phyloP scores from a whole-genome alignment of 2,329 filamentous ascomycete genomes.

The Raffaelea deltoideospora region DNA sequence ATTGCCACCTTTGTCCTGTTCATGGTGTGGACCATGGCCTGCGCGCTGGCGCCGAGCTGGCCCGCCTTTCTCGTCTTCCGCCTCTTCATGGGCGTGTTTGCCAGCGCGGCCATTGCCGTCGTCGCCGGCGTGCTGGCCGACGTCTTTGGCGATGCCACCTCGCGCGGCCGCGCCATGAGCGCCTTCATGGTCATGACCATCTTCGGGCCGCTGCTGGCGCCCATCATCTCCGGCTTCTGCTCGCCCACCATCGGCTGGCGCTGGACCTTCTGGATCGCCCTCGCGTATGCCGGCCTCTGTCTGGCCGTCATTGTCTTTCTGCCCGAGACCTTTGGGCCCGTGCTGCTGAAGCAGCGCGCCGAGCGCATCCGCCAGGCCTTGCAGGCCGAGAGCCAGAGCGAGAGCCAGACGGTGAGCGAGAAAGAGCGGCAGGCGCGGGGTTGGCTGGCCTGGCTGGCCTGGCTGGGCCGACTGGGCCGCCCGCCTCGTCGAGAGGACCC shows the following conservation, averaged over 20 bases:
- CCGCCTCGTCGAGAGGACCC: conserved; percentile 40
- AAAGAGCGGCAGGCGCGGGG: too few species aligned
- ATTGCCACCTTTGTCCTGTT: conserved; percentile 32
- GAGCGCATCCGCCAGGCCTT: conserved; percentile 37
- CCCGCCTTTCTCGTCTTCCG: conserved; percentile 38
- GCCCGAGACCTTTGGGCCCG: conserved; percentile 47
- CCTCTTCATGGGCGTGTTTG: conserved; percentile 33
- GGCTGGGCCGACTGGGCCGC: too few species aligned
- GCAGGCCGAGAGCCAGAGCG: too few species aligned
- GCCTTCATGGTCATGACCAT: conserved; percentile 44
- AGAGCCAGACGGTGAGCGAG: too few species aligned
- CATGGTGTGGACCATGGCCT: conserved; percentile 36
- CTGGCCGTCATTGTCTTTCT: conserved; percentile 46
- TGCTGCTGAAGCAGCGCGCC: conserved; percentile 42
- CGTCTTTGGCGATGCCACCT: conserved; percentile 40
- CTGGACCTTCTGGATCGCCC: conserved; percentile 55
- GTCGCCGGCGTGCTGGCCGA: conserved; percentile 52
- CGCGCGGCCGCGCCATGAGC: conserved; percentile 44
- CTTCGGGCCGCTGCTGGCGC: conserved; percentile 50
- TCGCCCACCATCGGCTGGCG: conserved; percentile 45
- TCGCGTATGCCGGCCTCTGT: conserved; percentile 51
- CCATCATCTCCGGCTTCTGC: conserved; percentile 49
- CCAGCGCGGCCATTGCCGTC: conserved; percentile 44
- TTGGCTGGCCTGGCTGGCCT: too few species aligned
- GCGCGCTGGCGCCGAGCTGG: conserved; percentile 38